Percentiles rank a stretch among this genome's conserved stretches.
Evolutionary conservation across 495 filamentous ascomycete species (phyloP).

Genomic region (Penicillium taxi): DNA sequence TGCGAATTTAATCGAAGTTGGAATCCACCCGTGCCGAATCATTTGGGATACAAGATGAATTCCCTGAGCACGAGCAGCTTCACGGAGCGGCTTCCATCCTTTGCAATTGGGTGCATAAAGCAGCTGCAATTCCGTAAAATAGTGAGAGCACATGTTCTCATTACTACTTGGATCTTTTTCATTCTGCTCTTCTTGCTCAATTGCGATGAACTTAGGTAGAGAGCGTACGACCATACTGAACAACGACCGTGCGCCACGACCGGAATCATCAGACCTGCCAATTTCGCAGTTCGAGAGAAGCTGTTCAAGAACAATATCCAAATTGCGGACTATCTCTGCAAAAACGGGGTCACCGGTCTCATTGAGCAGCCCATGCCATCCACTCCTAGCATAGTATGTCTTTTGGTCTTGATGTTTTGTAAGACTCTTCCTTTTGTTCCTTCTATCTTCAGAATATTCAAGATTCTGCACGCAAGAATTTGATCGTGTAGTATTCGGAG

Average conservation of each 20-base stretch:
- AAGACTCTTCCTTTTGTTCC: conserved; percentile 11
- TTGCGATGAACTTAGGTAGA: conserved; percentile 55
- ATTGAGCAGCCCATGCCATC: conserved; percentile 36
- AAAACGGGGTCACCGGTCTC: conserved; percentile 28
- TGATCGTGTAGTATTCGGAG: conserved; percentile 11
- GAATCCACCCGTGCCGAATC: conserved; percentile 40
- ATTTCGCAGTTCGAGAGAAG: conserved; percentile 32
- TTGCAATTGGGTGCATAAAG: conserved; percentile 41
- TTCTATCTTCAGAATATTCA: too few species aligned
- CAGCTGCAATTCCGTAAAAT: conserved; percentile 61
- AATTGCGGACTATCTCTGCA: conserved; percentile 29
- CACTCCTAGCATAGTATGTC: too few species aligned
- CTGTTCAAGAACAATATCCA: conserved; percentile 33
- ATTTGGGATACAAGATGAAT: conserved; percentile 50
- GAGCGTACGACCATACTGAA: conserved; percentile 57
- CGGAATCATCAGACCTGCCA: not conserved
- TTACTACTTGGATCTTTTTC: conserved; percentile 41
- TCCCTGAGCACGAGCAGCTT: conserved; percentile 61
- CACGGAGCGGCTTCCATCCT: conserved; percentile 59
- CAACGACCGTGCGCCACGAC: conserved; percentile 44
- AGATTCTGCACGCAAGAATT: conserved; percentile 1
- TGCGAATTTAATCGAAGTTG: conserved; percentile 22
- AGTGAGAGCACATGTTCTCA: conserved; percentile 40
- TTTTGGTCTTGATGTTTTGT: too few species aligned
- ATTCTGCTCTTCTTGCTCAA: conserved; percentile 50